Base-by-base conservation (phyloP, 1,139 yeast species). In the Yamadazyma spencermartinsiae region DNA sequence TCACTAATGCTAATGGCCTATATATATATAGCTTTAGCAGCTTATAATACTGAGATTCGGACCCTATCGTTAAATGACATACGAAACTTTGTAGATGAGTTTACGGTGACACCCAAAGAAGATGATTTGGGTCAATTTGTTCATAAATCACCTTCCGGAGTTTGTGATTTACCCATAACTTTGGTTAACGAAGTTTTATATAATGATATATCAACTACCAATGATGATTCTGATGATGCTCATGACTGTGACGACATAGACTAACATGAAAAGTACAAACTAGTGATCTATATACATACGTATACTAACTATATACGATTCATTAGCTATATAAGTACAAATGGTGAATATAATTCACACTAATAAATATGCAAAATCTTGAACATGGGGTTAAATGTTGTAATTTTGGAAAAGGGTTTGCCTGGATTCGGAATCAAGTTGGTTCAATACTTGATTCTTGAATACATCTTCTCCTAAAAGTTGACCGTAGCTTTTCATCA, bases 141-240 rank as follows among this genome's bases (percentile, higher is more conserved):
- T 41, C 74, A 79, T 43, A 54, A 56, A 20, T 77, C 86, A 4
- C 81, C 92, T 0, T 85, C 86, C 51, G 96, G 95, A 0, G 92
- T 89, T 7, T 78, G 88, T 76, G 97, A 89, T 56, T 55, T 88
- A 36, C 92, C 96, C 1, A 66, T 87, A 2, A 72, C 80, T 2
- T 73, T 80, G 36, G 96, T 86, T 0, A 84, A 86, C 54, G 75
- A 76, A 38, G 82, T 86, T 0, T 61, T 88, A 16, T 88, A 52
- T 28, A 38, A 44, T 5, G 48, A 43, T 16, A 13, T 24, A n/a
- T 6, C 8, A 24, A 4, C 26, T n/a, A n/a, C n/a, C 5, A 11
- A 11, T 28, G n/a, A 7, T 4, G 31, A 16, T 28, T 28, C 31
- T 14, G 24, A 33, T 26, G 41, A 36, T 10, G 12, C 7, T 8